Evolutionary conservation across 169 alveolate genomes (phyloP), one percentile per base, ranked within the genome.

Genomic region (Perkinsus olseni): DNA sequence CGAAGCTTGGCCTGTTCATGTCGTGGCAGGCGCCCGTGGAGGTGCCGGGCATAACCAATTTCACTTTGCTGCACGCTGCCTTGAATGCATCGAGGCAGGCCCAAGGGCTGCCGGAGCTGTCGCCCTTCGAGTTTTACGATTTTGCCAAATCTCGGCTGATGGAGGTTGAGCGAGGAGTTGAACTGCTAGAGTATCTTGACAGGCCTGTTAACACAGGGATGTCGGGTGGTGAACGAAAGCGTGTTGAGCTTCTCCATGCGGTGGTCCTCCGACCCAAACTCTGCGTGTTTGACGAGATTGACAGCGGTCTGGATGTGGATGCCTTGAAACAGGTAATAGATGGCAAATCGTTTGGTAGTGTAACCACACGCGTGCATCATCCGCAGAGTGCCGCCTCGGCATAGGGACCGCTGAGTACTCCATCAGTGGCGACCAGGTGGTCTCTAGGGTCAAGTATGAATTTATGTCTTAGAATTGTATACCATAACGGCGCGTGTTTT

Each of bases 131-230:
- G 93, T 94, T 94, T 92, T 92, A 94, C 91, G 92, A 93, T 40
- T 90, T 94, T 62, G 82, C 82, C 8, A 62, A 62, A 28, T 21
- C 28, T 62, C 28, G 82, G 17, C 17, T 62, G 31, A 62, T 91
- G 74, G 93, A 94, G 51, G 95, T 94, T n/a, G 95, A 94, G 50
- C 74, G 93, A 38, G 92, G 92, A 6, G 82, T 6, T 4, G 82
- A 62, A 24, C 34, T 62, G 82, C 24, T 92, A 34, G 94, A 94
- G 90, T 94, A 93, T 92, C 51, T 94, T 74, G 95, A 94, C 82
- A 92, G 95, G 74, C 95, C 95, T 38, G 95, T 94, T 92, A 94
- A 94, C 92, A 93, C 93, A 34, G 95, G 95, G 37, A 93, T 94
- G 91, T 93, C 94, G 74, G 95, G 95, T 13, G 95, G 95, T 3